Conservation (phyloP, 2,329 filamentous ascomycete genomes). For the Albifimbria verrucaria region DNA sequence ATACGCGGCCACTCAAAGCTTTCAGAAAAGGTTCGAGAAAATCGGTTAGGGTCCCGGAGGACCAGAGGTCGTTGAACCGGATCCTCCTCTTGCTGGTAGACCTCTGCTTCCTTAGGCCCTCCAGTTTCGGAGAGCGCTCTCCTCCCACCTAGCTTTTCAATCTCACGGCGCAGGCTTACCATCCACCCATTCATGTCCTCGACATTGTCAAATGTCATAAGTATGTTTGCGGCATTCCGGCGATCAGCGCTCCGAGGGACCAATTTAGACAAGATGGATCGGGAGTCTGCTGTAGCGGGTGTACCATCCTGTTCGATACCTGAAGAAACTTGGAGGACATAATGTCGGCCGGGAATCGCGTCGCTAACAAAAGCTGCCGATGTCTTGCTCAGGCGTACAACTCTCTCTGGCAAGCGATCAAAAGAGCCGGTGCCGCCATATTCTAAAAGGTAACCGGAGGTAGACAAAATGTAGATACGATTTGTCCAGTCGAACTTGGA, state of each 20-base stretch:
- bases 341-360: constrained; percentile 74
- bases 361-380: constrained; percentile 81
- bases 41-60: constrained; percentile 44
- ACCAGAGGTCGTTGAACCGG: constrained; percentile 45
- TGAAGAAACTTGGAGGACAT: constrained; percentile 74
- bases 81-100: constrained; percentile 31
- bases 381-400: constrained; percentile 67
- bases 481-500: constrained; percentile 61
- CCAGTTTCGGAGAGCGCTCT: constrained; percentile 60
- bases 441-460: constrained; percentile 70
- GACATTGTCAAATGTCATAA: constrained; percentile 70
- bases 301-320: constrained; percentile 57
- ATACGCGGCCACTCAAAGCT: constrained; percentile 12
- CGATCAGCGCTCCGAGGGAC: constrained; percentile 54
- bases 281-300: constrained; percentile 45
- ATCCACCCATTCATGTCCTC: constrained; percentile 79
- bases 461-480: constrained; percentile 70
- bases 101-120: constrained; percentile 41
- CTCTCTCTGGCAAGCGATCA: constrained; percentile 70
- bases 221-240: constrained; percentile 58
- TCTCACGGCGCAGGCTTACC: constrained; percentile 62
- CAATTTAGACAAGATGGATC: constrained; percentile 64
- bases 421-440: constrained; percentile 68
- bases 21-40: constrained; percentile 29
- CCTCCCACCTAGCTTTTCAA: constrained; percentile 67